A percentile compares a stretch with the other conserved stretches of the same genome.
These are phyloP conservation scores for Aspergillus ruber DNA, from an alignment of 2,329 filamentous ascomycete species.

Conservation along the genomic window DNA sequence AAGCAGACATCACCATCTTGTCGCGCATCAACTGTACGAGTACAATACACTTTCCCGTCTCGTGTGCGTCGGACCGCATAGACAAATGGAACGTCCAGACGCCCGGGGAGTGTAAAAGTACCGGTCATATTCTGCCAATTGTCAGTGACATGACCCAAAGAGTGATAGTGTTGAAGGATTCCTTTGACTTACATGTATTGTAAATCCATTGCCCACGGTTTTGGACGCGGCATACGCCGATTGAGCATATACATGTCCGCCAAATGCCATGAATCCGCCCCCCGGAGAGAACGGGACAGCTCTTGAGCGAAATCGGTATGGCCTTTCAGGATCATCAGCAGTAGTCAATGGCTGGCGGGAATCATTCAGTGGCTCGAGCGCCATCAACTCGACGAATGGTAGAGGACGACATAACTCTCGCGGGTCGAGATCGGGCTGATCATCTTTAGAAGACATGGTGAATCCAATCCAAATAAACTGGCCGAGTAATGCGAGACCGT, in stretches of 20 bases:
- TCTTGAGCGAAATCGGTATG: conserved; percentile 24
- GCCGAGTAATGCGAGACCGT: background rate
- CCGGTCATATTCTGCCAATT: conserved; percentile 45
- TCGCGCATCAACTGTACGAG: conserved; percentile 46
- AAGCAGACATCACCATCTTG: conserved; percentile 47
- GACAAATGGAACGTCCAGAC: conserved; percentile 43
- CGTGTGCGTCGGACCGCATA: conserved; percentile 47
- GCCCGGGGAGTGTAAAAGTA: conserved; percentile 46
- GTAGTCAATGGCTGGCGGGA: conserved; percentile 3
- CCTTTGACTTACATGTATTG: conserved; percentile 43
- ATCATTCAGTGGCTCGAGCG: conserved; percentile 21
- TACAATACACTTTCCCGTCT: conserved; percentile 48
- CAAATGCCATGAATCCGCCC: conserved; percentile 42
- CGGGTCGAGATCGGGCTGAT: conserved; percentile 3
- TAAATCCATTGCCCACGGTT: conserved; percentile 45
- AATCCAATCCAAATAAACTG: background rate
- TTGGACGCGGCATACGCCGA: conserved; percentile 52
- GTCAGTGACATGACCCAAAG: background rate
- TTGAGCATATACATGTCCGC: conserved; percentile 54
- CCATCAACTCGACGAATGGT: conserved; percentile 27
- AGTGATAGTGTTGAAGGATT: background rate
- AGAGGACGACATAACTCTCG: conserved; percentile 9
- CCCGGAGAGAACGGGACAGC: conserved; percentile 38
- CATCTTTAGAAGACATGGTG: conserved; percentile 12
- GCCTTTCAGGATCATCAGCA: conserved; percentile 17